phyloP scores from a whole-genome alignment of 78 protist species.

The Speleostelium caveatum region DNA sequence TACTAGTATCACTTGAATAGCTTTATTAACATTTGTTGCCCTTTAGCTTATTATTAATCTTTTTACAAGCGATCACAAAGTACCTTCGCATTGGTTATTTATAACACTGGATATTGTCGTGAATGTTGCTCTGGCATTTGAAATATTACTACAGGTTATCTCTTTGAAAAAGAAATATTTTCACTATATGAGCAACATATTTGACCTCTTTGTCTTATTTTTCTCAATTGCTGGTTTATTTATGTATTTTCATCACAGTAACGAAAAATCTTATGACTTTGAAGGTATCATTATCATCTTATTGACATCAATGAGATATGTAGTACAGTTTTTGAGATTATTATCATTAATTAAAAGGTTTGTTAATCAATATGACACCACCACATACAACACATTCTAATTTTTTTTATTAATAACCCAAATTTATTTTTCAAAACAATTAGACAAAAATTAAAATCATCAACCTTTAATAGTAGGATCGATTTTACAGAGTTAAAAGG shows the following conservation, averaged over 20 bases:
- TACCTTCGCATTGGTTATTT: slow-evolving; percentile 72
- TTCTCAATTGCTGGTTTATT: slow-evolving; percentile 44
- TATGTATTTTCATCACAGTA: slow-evolving; percentile 16
- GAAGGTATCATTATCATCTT: slow-evolving; percentile 61
- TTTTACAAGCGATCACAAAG: slow-evolving; percentile 17
- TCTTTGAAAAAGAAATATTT: slow-evolving; percentile 42
- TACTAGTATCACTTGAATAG: background rate
- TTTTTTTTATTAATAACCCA: background rate
- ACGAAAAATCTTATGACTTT: background rate
- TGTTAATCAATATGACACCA: background rate
- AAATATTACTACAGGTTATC: slow-evolving; percentile 28
- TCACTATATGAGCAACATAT: slow-evolving; percentile 14
- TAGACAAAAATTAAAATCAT: slow-evolving; percentile 39
- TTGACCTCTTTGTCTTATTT: slow-evolving; percentile 35
- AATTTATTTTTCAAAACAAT: background rate
- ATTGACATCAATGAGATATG: slow-evolving; percentile 35
- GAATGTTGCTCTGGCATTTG: slow-evolving; percentile 24
- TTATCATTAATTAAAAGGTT: slow-evolving; percentile 57
- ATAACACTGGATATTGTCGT: slow-evolving; percentile 31
- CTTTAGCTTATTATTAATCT: slow-evolving; percentile 26
- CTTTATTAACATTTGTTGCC: too few species aligned
- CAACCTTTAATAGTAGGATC: slow-evolving; percentile 43
- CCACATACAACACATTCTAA: background rate
- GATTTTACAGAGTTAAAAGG: slow-evolving; percentile 60
- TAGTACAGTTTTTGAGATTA: slow-evolving; percentile 41